Conservation (phyloP, 2,329 filamentous ascomycete species). For the Trematosphaeria pertusa region DNA sequence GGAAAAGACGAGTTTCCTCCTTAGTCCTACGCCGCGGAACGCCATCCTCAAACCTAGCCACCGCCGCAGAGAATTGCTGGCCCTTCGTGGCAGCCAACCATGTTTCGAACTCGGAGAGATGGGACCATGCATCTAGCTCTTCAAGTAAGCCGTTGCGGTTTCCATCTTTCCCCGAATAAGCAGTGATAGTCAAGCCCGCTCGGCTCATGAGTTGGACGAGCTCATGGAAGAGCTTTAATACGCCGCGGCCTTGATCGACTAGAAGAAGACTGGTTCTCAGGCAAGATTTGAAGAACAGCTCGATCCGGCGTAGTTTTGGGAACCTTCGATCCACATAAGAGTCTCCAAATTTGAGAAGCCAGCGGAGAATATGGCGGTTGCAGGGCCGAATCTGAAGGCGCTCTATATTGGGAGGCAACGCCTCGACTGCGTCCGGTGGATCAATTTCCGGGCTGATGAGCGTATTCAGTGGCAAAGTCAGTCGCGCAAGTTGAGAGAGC, state of each 20-base stretch:
- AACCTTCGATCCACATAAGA: conserved; percentile 1
- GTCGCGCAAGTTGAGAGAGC: conserved; percentile 9
- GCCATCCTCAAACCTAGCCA: conserved; percentile 5
- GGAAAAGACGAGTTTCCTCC: conserved; percentile 4
- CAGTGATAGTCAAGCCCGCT: conserved; percentile 11
- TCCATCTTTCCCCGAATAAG: conserved; percentile 5
- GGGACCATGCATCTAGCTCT: conserved; percentile 11
- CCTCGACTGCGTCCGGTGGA: not conserved
- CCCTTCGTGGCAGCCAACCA: conserved; percentile 7
- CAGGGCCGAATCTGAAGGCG: conserved; percentile 20
- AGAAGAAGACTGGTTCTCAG: conserved; percentile 11
- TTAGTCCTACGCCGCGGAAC: conserved; percentile 5
- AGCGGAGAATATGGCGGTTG: conserved; percentile 9
- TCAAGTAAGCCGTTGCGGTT: conserved; percentile 3
- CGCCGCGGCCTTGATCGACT: conserved; percentile 14
- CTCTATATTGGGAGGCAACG: conserved; percentile 11
- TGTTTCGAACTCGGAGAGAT: conserved; percentile 7
- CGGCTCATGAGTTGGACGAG: conserved; percentile 4
- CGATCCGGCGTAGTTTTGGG: conserved; percentile 14
- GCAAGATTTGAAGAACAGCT: conserved; percentile 17
- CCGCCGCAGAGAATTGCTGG: conserved; percentile 7
- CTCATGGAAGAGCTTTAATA: not conserved
- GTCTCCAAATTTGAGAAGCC: conserved; percentile 14
- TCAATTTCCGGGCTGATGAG: conserved; percentile 12
- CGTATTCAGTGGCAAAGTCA: conserved; percentile 19